These are phyloP conservation scores for Aleurites moluccanus DNA, from an alignment of 441 rosid genomes.

Conservation along the genomic window DNA sequence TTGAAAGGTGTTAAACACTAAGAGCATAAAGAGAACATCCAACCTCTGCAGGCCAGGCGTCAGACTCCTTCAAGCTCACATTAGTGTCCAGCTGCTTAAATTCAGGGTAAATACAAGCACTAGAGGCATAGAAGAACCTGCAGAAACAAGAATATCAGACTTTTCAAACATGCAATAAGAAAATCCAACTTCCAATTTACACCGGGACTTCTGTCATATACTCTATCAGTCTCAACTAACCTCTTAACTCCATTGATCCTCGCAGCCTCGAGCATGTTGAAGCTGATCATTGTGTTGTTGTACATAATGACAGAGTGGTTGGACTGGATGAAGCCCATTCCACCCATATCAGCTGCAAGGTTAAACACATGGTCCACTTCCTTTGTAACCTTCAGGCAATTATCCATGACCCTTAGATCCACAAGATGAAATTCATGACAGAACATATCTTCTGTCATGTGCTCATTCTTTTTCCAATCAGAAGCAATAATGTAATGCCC, in stretches of 20 bases:
- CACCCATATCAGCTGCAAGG: conserved; percentile 99
- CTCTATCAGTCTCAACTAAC: conserved; percentile 32
- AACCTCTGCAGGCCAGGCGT: conserved; percentile 99
- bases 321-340: conserved; percentile 99
- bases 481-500: conserved; percentile 35
- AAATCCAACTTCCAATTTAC: background rate
- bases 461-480: conserved; percentile 97
- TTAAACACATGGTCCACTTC: conserved; percentile 88
- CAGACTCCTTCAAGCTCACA: conserved; percentile 98
- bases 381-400: conserved; percentile 76
- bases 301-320: conserved; percentile 97
- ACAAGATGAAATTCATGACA: conserved; percentile 92
- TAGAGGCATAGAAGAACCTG: conserved; percentile 97
- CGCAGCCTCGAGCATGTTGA: conserved; percentile 96
- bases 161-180: background rate
- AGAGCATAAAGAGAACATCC: conserved; percentile 23
- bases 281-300: conserved; percentile 97
- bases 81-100: conserved; percentile 95
- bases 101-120: conserved; percentile 98
- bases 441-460: conserved; percentile 97
- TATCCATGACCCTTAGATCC: conserved; percentile 96
- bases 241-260: conserved; percentile 90
- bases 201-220: background rate
- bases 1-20: background rate
- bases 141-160: conserved; percentile 15